Conservation (phyloP, 345 rosid species). For the Acer saccharum region DNA sequence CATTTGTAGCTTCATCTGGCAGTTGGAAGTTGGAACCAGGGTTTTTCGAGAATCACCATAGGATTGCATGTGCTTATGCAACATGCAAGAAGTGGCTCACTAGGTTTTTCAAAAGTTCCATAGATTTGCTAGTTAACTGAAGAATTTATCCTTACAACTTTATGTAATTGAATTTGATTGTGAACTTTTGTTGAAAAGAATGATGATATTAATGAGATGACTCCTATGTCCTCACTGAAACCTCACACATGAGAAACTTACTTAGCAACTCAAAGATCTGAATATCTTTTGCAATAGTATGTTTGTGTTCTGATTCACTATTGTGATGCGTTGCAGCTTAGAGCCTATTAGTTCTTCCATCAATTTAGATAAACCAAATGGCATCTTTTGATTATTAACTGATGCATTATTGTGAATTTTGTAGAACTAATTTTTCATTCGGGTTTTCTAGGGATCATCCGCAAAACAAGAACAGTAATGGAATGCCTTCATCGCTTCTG, state of each 20-base stretch:
- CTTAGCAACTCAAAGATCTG: neutral
- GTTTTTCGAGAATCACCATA: neutral
- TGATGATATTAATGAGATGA: neutral
- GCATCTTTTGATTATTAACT: constrained; percentile 7
- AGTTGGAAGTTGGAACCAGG: neutral
- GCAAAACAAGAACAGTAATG: constrained; percentile 86
- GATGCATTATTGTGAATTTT: constrained; percentile 7
- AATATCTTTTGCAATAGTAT: constrained; percentile 2
- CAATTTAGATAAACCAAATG: neutral
- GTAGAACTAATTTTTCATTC: constrained; percentile 12
- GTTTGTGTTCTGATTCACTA: neutral
- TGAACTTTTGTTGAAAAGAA: neutral
- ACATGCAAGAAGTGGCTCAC: neutral
- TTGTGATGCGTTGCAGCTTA: neutral
- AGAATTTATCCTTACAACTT: neutral
- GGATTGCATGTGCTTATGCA: neutral
- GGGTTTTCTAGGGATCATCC: constrained; percentile 60
- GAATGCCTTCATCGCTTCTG: constrained; percentile 90
- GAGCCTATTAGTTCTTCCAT: constrained; percentile 1
- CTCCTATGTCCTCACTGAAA: neutral
- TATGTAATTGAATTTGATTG: neutral
- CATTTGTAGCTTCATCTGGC: neutral
- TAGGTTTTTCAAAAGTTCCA: neutral
- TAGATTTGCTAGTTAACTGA: neutral
- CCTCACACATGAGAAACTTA: neutral